A percentile compares a stretch with the other conserved stretches of the same genome.
Conservation (phyloP, 2,329 filamentous ascomycete genomes). For the Anthostomella pinea region DNA sequence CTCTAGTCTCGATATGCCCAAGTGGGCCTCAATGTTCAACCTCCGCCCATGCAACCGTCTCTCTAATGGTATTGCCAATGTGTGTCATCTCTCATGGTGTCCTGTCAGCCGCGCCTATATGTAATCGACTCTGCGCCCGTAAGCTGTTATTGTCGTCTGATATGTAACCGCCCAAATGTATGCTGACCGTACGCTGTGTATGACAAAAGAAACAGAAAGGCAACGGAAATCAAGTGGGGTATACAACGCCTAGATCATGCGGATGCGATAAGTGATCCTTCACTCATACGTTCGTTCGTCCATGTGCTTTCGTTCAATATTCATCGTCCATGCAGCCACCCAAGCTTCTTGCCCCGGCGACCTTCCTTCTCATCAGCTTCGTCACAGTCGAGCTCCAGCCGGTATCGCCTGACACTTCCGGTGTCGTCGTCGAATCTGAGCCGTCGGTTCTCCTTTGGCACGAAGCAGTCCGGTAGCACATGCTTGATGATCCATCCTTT, state of each 20-base stretch:
- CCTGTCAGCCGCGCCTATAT: neutral
- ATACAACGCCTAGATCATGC: slow-evolving; percentile 30
- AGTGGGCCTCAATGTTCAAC: neutral
- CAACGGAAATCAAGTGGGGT: slow-evolving; percentile 25
- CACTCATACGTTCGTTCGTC: slow-evolving; percentile 12
- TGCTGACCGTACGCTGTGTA: slow-evolving; percentile 2
- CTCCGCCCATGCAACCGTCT: neutral
- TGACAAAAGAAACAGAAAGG: slow-evolving; percentile 13
- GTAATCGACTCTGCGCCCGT: too few species aligned
- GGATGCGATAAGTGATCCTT: slow-evolving; percentile 18
- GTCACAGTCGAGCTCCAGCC: slow-evolving; percentile 54
- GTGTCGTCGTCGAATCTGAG: slow-evolving; percentile 60
- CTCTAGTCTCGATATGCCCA: neutral
- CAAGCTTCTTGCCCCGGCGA: slow-evolving; percentile 23
- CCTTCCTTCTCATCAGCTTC: slow-evolving; percentile 27
- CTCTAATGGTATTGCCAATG: slow-evolving; percentile 1
- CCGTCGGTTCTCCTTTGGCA: slow-evolving; percentile 46
- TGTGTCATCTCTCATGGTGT: neutral
- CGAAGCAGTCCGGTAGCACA: slow-evolving; percentile 59
- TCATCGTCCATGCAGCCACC: slow-evolving; percentile 29
- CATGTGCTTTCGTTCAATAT: slow-evolving; percentile 2
- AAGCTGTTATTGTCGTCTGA: neutral
- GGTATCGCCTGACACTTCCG: slow-evolving; percentile 61
- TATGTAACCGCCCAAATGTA: neutral
- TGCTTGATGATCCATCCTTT: slow-evolving; percentile 58